phyloP scores from a whole-genome alignment of 805 yeast species.

The Isabelozyma heimii region DNA sequence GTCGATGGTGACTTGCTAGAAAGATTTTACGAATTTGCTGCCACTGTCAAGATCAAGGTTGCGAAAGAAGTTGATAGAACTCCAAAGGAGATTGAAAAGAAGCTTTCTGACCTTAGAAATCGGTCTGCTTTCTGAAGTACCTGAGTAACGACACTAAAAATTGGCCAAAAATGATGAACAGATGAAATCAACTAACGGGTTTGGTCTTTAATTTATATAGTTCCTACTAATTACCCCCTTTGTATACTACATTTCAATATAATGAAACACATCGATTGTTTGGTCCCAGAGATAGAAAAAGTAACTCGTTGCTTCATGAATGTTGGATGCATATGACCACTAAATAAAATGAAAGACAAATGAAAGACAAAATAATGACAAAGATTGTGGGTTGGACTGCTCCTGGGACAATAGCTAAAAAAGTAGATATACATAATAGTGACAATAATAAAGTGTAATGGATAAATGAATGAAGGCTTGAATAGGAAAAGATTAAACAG shows the following conservation, averaged over 20 bases:
- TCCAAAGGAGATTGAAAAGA: conserved; percentile 48
- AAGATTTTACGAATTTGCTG: conserved; percentile 37
- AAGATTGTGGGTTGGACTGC: too few relatives aligned
- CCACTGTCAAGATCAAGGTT: conserved; percentile 32
- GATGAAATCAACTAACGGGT: too few relatives aligned
- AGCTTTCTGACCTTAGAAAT: conserved; percentile 51
- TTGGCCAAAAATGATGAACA: too few relatives aligned
- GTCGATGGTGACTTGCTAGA: conserved; percentile 91
- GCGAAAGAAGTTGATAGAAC: conserved; percentile 44
- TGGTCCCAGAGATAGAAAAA: neutral
- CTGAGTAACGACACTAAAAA: too few relatives aligned
- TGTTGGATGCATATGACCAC: neutral
- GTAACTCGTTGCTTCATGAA: neutral
- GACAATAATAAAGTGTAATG: neutral
- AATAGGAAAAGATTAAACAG: neutral
- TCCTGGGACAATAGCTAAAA: neutral
- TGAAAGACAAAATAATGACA: neutral
- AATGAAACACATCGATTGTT: neutral
- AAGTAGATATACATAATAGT: neutral
- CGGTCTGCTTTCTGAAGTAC: conserved; percentile 39
- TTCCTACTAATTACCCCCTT: too few relatives aligned
- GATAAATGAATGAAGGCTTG: neutral
- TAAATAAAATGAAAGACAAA: neutral
- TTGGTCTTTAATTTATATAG: too few relatives aligned
- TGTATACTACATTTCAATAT: neutral